Evolutionary conservation across 768 basidiomycete genomes (phyloP).

Genomic region (Boletellus emodensis): DNA sequence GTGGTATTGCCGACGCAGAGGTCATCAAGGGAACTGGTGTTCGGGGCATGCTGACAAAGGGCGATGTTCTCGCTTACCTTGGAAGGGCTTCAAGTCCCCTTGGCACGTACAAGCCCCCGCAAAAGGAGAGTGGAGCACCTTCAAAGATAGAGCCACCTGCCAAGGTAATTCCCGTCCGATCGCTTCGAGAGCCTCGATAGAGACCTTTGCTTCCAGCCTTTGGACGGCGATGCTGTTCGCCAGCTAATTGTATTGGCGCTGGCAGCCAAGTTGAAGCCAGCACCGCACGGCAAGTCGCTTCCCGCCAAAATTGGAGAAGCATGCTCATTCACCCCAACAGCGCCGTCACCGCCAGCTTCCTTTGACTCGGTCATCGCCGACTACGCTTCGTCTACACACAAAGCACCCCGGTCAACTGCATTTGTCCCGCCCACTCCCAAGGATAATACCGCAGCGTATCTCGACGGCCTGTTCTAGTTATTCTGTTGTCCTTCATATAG

Average conservation of each 20-base stretch:
- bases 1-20: constrained; percentile 50
- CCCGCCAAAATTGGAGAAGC: not conserved
- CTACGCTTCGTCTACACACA: constrained; percentile 49
- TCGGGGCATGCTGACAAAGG: constrained; percentile 93
- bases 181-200: not conserved
- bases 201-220: constrained; percentile 31
- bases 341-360: constrained; percentile 39
- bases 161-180: constrained; percentile 32
- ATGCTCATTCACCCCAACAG: constrained; percentile 29
- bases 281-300: constrained; percentile 38
- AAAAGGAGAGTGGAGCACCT: constrained; percentile 23
- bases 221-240: constrained; percentile 65
- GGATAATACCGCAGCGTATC: constrained; percentile 33
- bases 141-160: constrained; percentile 34
- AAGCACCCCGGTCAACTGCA: constrained; percentile 12
- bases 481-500: constrained; percentile 6
- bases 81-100: constrained; percentile 77
- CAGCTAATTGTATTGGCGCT: constrained; percentile 57
- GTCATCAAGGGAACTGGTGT: constrained; percentile 85
- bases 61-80: constrained; percentile 83
- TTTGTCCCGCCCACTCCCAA: constrained; percentile 14
- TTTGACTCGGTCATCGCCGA: constrained; percentile 76
- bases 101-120: constrained; percentile 63
- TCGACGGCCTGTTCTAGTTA: constrained; percentile 39
- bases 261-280: constrained; percentile 54